A percentile compares a stretch with the other conserved stretches of the same genome.
phyloP scores from a whole-genome alignment of 805 yeast species.

The Ogataea ganodermae region DNA sequence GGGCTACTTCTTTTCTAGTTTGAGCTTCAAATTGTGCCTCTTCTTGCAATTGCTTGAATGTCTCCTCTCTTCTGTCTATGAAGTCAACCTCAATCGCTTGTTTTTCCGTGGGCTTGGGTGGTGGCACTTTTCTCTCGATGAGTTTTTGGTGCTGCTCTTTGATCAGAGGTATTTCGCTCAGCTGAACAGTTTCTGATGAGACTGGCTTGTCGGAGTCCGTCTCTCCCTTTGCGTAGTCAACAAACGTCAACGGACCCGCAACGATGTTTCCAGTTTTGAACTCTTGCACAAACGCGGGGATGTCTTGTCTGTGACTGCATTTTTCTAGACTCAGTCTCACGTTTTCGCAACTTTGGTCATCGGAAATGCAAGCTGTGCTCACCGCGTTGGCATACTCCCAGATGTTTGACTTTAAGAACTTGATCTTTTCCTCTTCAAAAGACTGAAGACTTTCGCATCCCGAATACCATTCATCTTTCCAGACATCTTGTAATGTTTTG shows the following conservation, averaged over 20 bases:
- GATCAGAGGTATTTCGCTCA: conserved; percentile 23
- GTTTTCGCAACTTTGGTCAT: conserved; percentile 74
- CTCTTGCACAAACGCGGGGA: conserved; percentile 51
- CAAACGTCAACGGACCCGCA: conserved; percentile 58
- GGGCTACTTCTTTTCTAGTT: conserved; percentile 9
- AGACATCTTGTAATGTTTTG: conserved; percentile 58
- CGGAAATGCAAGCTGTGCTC: conserved; percentile 74
- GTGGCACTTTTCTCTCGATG: conserved; percentile 26
- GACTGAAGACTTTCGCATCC: conserved; percentile 64
- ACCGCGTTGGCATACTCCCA: conserved; percentile 79
- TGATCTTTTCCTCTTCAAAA: conserved; percentile 72
- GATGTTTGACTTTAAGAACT: conserved; percentile 64
- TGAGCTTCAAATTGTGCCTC: conserved; percentile 30
- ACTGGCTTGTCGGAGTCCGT: conserved; percentile 5
- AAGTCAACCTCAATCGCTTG: conserved; percentile 31
- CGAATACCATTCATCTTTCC: conserved; percentile 72
- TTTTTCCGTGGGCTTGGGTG: conserved; percentile 31
- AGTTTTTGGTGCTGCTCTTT: conserved; percentile 16
- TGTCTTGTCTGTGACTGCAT: conserved; percentile 63
- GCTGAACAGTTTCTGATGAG: conserved; percentile 11
- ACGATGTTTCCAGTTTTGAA: conserved; percentile 68
- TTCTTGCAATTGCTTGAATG: conserved; percentile 32
- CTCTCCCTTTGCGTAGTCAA: conserved; percentile 51
- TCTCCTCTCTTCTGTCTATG: conserved; percentile 32
- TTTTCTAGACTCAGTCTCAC: conserved; percentile 68